A percentile compares a stretch with the other conserved stretches of the same genome.
Conservation (phyloP, 495 filamentous ascomycete species). For the Extremus antarcticus region DNA sequence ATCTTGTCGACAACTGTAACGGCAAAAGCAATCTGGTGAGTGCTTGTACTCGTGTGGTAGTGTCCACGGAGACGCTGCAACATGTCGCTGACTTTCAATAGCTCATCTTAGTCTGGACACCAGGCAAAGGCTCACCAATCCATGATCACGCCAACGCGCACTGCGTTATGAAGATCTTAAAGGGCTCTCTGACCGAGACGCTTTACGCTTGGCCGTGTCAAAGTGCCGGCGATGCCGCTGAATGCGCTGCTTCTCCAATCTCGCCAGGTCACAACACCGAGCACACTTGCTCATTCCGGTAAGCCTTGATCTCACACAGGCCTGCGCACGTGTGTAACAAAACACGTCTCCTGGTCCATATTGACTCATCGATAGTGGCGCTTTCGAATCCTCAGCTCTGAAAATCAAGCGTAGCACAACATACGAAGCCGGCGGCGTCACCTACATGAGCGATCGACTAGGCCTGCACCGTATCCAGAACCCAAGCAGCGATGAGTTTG, state of each 20-base stretch:
- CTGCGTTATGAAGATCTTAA: conserved; percentile 49
- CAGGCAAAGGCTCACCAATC: conserved; percentile 71
- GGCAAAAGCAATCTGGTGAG: conserved; percentile 81
- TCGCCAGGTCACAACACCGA: conserved; percentile 1
- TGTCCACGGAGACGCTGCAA: no score
- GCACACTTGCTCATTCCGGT: conserved; percentile 11
- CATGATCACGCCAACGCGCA: conserved; percentile 52
- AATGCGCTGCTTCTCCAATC: background rate
- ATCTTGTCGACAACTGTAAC: conserved; percentile 82
- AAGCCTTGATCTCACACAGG: background rate
- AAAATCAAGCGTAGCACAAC: conserved; percentile 41
- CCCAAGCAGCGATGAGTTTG: conserved; percentile 53
- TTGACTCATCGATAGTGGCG: no score
- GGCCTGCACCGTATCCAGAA: conserved; percentile 79
- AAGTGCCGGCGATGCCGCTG: conserved; percentile 14
- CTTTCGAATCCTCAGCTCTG: conserved; percentile 40
- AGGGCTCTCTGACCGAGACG: conserved; percentile 67
- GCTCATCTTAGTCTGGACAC: conserved; percentile 87
- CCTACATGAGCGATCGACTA: conserved; percentile 77
- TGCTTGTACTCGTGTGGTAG: no score
- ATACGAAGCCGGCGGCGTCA: conserved; percentile 53
- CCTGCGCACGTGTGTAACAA: no score
- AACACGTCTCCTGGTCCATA: no score
- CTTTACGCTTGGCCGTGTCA: conserved; percentile 62
- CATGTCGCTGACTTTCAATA: conserved; percentile 24